Percentiles rank a stretch among this genome's conserved stretches.
These are phyloP conservation scores for Apium graveolens DNA, from an alignment of 129 eudicot species.

Conservation along the genomic window DNA sequence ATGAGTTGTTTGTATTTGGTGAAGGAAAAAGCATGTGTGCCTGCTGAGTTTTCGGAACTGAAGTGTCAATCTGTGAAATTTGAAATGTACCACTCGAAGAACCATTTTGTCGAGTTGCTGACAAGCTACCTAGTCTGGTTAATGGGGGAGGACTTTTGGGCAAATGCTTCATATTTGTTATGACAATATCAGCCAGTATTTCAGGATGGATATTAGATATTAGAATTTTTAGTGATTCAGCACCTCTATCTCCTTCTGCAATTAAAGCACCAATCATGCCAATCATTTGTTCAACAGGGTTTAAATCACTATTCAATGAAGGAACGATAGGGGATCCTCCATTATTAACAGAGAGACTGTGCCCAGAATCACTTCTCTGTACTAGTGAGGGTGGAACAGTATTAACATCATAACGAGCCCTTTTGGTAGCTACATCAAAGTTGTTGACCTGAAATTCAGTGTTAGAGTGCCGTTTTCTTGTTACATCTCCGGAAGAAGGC, in stretches of 20 bases:
- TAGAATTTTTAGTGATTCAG: constrained; percentile 82
- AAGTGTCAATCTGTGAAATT: constrained; percentile 23
- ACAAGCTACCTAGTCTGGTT: constrained; percentile 16
- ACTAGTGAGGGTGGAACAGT: constrained; percentile 16
- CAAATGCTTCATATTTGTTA: constrained; percentile 90
- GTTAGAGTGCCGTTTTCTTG: constrained; percentile 56
- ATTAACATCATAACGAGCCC: constrained; percentile 46
- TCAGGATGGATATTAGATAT: constrained; percentile 87
- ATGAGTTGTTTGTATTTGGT: constrained; percentile 25
- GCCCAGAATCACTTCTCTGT: constrained; percentile 35
- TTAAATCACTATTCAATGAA: constrained; percentile 34
- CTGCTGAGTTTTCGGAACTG: constrained; percentile 11
- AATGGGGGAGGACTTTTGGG: constrained; percentile 58
- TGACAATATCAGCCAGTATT: constrained; percentile 89
- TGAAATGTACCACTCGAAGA: constrained; percentile 26
- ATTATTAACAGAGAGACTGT: constrained; percentile 45
- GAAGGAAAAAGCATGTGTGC: constrained; percentile 29
- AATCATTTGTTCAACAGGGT: constrained; percentile 92
- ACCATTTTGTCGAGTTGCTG: constrained; percentile 25
- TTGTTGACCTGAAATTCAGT: constrained; percentile 39
- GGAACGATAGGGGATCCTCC: constrained; percentile 48
- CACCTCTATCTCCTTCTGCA: constrained; percentile 96
- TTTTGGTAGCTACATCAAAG: constrained; percentile 38
- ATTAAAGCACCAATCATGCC: constrained; percentile 83
- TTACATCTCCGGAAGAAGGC: constrained; percentile 33